A percentile compares a stretch with the other conserved stretches of the same genome.
Conservation (phyloP, 495 filamentous ascomycete genomes). For the Penicillium canescens region DNA sequence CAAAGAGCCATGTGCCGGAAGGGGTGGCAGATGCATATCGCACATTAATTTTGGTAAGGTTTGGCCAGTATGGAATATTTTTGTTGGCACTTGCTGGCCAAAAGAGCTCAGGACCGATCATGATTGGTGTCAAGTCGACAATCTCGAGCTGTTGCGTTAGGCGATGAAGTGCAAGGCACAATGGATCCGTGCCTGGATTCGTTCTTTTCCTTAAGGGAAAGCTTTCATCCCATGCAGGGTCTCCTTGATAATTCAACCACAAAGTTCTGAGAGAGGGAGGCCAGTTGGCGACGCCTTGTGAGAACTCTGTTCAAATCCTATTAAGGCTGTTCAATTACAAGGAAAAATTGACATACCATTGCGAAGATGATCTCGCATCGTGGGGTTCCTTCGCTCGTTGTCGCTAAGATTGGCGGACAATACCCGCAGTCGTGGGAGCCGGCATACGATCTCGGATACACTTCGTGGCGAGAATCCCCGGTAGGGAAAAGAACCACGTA, state of each 20-base stretch:
- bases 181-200: background rate
- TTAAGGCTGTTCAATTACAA: background rate
- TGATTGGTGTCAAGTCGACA: background rate
- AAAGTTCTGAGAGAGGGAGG: background rate
- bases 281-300: background rate
- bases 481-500: background rate
- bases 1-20: background rate
- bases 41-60: background rate
- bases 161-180: background rate
- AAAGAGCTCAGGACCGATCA: background rate
- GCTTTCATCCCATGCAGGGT: background rate
- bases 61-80: background rate
- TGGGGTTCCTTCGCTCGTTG: background rate
- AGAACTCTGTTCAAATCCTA: background rate
- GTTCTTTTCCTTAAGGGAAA: background rate
- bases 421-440: background rate
- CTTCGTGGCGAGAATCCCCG: background rate
- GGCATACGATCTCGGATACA: background rate
- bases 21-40: background rate
- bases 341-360: background rate
- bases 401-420: background rate
- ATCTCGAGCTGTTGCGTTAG: background rate
- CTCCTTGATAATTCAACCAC: background rate
- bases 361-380: background rate
- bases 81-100: background rate